phyloP scores from a whole-genome alignment of 2,329 filamentous ascomycete species.

The Colletotrichum sp. region DNA sequence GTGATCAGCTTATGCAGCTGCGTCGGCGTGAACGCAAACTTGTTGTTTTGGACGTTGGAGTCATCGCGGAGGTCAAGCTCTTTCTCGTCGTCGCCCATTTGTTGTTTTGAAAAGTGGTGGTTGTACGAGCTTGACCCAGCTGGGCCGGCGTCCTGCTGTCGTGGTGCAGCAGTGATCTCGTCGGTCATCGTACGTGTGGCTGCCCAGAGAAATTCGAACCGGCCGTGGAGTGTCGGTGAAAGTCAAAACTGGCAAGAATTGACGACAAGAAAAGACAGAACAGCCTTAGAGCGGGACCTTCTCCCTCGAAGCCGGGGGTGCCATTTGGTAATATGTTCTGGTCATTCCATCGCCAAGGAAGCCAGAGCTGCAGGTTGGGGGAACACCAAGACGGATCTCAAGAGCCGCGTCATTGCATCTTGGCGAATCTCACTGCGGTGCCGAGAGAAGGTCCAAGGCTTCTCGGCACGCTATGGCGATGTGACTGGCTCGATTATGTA shows the following conservation, averaged over 20 bases:
- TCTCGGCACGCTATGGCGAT: slow-evolving; percentile 7
- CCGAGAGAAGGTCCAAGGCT: slow-evolving; percentile 4
- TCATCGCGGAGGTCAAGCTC: slow-evolving; percentile 15
- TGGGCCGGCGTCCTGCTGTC: slow-evolving; percentile 49
- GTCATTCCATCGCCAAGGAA: neutral
- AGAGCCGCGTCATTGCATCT: slow-evolving; percentile 18
- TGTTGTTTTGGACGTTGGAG: slow-evolving; percentile 39
- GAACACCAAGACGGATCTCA: neutral
- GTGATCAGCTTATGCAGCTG: slow-evolving; percentile 59
- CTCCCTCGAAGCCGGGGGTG: neutral
- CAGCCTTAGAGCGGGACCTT: neutral
- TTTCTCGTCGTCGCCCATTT: neutral
- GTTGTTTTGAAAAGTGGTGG: neutral
- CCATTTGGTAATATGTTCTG: neutral
- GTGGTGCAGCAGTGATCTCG: slow-evolving; percentile 60
- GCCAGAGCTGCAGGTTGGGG: neutral
- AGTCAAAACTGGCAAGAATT: neutral
- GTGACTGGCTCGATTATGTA: neutral
- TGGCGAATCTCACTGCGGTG: slow-evolving; percentile 6
- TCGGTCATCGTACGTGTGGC: slow-evolving; percentile 32
- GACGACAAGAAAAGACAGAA: neutral
- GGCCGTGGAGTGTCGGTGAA: neutral
- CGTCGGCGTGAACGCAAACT: slow-evolving; percentile 58
- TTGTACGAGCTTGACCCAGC: slow-evolving; percentile 32
- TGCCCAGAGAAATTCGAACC: neutral